Conservation (phyloP, 2,329 filamentous ascomycete species). For the Sarocladiaceae sp. region DNA sequence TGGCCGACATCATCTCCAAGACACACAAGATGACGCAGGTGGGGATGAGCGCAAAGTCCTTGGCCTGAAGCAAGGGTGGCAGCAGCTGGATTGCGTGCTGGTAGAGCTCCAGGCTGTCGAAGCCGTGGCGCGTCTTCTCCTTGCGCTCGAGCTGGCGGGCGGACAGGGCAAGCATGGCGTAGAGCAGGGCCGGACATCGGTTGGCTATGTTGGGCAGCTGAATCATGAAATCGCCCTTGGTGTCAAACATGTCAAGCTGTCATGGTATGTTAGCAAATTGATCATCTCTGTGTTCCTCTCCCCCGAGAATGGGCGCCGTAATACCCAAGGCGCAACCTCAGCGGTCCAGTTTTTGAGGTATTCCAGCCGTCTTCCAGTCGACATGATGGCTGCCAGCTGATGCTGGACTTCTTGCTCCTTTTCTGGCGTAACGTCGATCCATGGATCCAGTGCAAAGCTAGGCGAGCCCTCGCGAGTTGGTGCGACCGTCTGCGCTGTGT, state of each 20-base stretch:
- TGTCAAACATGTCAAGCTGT: conserved; percentile 53
- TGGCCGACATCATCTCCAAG: conserved; percentile 37
- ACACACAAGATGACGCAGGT: conserved; percentile 33
- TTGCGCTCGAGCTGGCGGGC: conserved; percentile 49
- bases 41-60: conserved; percentile 26
- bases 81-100: conserved; percentile 44
- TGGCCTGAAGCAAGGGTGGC: conserved; percentile 25
- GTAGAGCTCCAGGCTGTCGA: conserved; percentile 48
- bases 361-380: conserved; percentile 25
- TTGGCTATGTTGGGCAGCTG: conserved; percentile 44
- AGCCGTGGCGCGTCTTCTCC: conserved; percentile 34
- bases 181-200: conserved; percentile 38
- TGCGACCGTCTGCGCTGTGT: conserved; percentile 35
- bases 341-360: conserved; percentile 46
- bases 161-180: conserved; percentile 47
- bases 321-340: conserved; percentile 45
- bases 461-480: conserved; percentile 34
- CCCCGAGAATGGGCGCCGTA: conserved; percentile 13
- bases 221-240: conserved; percentile 43
- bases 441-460: conserved; percentile 15
- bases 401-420: conserved; percentile 16
- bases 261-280: neutral
- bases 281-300: too few species aligned
- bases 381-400: conserved; percentile 21
- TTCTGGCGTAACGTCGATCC: conserved; percentile 10